phyloP scores from a whole-genome alignment of 208 protist genomes.

The Wallacemonas sp. region DNA sequence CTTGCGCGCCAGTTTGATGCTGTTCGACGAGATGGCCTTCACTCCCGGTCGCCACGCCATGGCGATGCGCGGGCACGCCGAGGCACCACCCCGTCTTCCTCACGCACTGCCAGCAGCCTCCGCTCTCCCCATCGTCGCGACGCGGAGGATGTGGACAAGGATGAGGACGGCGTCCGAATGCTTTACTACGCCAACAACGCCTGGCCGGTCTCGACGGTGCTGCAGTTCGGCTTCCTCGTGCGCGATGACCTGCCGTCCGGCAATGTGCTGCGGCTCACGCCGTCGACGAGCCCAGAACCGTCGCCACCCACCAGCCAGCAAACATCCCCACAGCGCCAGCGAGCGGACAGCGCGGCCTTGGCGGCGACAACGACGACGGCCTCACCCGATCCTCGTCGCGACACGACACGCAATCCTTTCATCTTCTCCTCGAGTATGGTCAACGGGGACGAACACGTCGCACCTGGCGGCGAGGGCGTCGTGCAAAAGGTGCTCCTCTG shows the following conservation, averaged over 20 bases:
- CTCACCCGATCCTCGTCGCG: not conserved
- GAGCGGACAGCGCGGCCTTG: too few species aligned
- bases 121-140: not conserved
- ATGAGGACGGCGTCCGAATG: constrained; percentile 48
- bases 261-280: not conserved
- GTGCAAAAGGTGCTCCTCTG: constrained; percentile 66
- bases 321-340: too few species aligned
- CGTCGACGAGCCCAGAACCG: not conserved
- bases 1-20: constrained; percentile 36
- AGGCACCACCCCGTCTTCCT: not conserved
- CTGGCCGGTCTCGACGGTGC: constrained; percentile 37
- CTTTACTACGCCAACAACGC: constrained; percentile 84
- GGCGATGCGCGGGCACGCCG: not conserved
- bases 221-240: constrained; percentile 63
- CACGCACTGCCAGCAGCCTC: not conserved
- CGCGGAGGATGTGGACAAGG: not conserved
- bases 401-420: constrained; percentile 37
- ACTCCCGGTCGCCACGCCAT: not conserved
- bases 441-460: constrained; percentile 29
- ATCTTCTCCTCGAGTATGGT: constrained; percentile 67
- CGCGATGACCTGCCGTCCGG: constrained; percentile 19
- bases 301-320: too few species aligned
- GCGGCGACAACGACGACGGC: too few species aligned
- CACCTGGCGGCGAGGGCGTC: constrained; percentile 13
- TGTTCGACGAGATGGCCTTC: constrained; percentile 21